Conservation (phyloP, 495 filamentous ascomycete genomes). For the Elaphomyces granulatus region DNA sequence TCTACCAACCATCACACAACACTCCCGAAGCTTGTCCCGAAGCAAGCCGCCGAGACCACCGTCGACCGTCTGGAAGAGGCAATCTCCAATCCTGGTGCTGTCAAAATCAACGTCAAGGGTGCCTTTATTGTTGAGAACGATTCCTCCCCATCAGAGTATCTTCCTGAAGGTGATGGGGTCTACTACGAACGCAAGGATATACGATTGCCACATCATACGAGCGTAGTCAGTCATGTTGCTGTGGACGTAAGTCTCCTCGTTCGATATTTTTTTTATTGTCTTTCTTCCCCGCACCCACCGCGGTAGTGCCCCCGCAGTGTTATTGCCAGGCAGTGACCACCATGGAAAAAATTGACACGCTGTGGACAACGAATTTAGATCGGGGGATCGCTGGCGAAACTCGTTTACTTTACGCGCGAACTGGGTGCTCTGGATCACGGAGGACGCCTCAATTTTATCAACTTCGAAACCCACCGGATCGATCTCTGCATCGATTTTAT, state of each 20-base stretch:
- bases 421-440: constrained; percentile 62
- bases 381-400: constrained; percentile 84
- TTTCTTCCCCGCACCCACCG: constrained; percentile 6
- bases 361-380: too few relatives aligned
- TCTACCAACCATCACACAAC: constrained; percentile 1
- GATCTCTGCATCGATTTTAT: constrained; percentile 87
- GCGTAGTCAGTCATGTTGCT: constrained; percentile 87
- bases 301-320: constrained; percentile 19
- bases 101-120: constrained; percentile 87
- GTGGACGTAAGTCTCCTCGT: constrained; percentile 73
- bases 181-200: constrained; percentile 82
- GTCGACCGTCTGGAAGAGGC: constrained; percentile 43
- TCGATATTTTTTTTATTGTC: too few relatives aligned
- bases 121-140: constrained; percentile 91
- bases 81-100: constrained; percentile 68
- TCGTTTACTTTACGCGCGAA: constrained; percentile 94
- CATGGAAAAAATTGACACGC: too few relatives aligned
- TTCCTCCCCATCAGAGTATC: constrained; percentile 32
- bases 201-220: constrained; percentile 85
- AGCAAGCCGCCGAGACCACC: too few relatives aligned
- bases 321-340: neutral
- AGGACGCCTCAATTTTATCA: constrained; percentile 84
- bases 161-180: constrained; percentile 40
- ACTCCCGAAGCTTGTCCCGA: too few relatives aligned
- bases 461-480: constrained; percentile 88